These are phyloP conservation scores for Russula earlei DNA, from an alignment of 768 basidiomycete species.

Conservation along the genomic window DNA sequence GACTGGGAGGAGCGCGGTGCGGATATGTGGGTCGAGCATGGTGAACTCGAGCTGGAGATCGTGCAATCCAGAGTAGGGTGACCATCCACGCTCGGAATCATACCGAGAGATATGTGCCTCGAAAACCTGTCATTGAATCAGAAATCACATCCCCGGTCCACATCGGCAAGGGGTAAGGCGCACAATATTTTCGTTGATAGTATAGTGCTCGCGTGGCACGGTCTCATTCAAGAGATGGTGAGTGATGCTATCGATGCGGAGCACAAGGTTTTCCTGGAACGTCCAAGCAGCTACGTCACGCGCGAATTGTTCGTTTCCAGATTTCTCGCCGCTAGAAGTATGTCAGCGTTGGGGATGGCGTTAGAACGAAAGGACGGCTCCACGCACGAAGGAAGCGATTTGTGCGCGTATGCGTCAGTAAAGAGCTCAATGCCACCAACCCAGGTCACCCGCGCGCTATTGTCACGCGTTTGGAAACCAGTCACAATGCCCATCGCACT, in stretches of 20 bases:
- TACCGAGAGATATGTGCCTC: constrained; percentile 63
- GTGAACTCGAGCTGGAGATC: constrained; percentile 95
- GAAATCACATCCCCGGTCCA: not conserved
- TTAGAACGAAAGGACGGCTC: not conserved
- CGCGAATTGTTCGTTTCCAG: constrained; percentile 69
- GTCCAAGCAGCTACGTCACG: constrained; percentile 78
- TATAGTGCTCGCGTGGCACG: constrained; percentile 61
- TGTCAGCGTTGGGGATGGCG: constrained; percentile 1
- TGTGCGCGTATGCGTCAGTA: constrained; percentile 62
- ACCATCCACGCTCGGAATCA: constrained; percentile 52
- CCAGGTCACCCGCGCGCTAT: constrained; percentile 71
- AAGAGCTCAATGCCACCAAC: constrained; percentile 76
- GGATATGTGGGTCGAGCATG: constrained; percentile 96
- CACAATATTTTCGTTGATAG: constrained; percentile 80
- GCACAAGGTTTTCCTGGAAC: constrained; percentile 77
- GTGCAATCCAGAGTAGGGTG: constrained; percentile 54
- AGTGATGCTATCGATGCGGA: constrained; percentile 64
- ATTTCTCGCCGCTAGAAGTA: constrained; percentile 40
- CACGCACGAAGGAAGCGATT: constrained; percentile 50
- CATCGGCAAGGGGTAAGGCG: constrained; percentile 21
- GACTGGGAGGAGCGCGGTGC: constrained; percentile 61
- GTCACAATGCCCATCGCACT: constrained; percentile 67
- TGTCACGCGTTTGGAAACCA: constrained; percentile 79
- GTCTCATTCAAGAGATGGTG: constrained; percentile 66
- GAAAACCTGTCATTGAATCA: constrained; percentile 46